phyloP scores from a whole-genome alignment of 768 basidiomycete genomes.

The Suillus decipiens region DNA sequence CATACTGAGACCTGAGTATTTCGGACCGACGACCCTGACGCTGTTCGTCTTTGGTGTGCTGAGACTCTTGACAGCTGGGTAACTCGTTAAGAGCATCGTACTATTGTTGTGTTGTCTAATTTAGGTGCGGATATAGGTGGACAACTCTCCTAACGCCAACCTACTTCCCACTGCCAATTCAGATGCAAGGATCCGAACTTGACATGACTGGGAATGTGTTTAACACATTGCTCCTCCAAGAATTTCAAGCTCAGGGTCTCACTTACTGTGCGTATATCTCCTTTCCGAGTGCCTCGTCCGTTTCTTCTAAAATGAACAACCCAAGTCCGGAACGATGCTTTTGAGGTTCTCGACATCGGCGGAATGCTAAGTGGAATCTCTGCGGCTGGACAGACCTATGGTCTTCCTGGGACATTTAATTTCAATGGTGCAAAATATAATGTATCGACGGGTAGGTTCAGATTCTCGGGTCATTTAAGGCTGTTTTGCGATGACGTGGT shows the following conservation, averaged over 20 bases:
- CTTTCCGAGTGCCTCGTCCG: not conserved
- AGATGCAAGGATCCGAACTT: constrained; percentile 12
- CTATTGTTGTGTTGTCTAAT: not conserved
- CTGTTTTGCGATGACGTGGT: not conserved
- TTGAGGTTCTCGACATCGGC: constrained; percentile 14
- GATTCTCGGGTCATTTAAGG: too few relatives aligned
- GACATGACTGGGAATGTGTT: constrained; percentile 12
- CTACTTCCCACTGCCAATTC: not conserved
- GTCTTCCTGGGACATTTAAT: not conserved
- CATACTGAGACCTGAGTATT: constrained; percentile 6
- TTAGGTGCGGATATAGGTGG: constrained; percentile 16
- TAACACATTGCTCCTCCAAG: constrained; percentile 6
- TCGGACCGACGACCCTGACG: constrained; percentile 8
- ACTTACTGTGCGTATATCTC: constrained; percentile 7
- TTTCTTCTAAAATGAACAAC: not conserved
- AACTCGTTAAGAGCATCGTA: not conserved
- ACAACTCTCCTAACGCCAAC: constrained; percentile 15
- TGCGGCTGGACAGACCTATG: constrained; percentile 14
- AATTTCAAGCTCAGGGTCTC: constrained; percentile 9
- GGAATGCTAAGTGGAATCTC: constrained; percentile 20
- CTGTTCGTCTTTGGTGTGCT: constrained; percentile 13
- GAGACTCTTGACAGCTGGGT: constrained; percentile 21
- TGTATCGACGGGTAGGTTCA: constrained; percentile 8
- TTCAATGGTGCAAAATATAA: constrained; percentile 20
- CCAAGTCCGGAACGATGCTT: constrained; percentile 17